These are phyloP conservation scores for Thalassiosira gravida DNA, from an alignment of 352 stramenopile species.

Conservation along the genomic window DNA sequence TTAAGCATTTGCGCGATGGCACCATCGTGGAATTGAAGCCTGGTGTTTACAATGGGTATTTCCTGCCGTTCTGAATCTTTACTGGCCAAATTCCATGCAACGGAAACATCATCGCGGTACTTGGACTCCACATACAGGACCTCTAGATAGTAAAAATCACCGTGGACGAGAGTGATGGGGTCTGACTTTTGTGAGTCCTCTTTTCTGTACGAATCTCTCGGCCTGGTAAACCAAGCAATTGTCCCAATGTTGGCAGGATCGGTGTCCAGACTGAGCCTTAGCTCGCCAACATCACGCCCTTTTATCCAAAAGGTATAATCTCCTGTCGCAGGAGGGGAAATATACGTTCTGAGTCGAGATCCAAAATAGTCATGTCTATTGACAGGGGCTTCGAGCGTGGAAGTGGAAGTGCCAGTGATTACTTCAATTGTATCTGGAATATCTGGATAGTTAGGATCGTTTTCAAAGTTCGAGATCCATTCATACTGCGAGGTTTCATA, in stretches of 20 bases:
- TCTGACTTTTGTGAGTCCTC: background rate
- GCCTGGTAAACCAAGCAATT: background rate
- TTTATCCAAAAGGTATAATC: background rate
- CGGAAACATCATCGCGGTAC: background rate
- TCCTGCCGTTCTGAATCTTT: background rate
- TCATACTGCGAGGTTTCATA: background rate
- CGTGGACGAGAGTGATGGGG: background rate
- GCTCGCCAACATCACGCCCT: background rate
- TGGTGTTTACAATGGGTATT: background rate
- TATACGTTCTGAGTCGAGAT: background rate
- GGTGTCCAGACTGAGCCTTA: background rate
- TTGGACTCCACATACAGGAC: background rate
- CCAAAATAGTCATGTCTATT: background rate
- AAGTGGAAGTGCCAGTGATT: background rate
- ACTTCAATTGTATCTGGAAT: background rate
- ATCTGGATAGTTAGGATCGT: background rate
- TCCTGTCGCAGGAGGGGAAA: background rate
- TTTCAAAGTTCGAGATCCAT: background rate
- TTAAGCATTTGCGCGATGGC: constrained; percentile 43
- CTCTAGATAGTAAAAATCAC: background rate
- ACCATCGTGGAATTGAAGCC: background rate
- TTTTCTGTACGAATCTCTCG: background rate
- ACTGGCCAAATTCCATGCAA: background rate
- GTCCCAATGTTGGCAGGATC: background rate
- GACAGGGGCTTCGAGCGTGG: background rate